Base-by-base conservation (phyloP, 2,329 filamentous ascomycete species). In the Phaeomoniella chlamydospora region DNA sequence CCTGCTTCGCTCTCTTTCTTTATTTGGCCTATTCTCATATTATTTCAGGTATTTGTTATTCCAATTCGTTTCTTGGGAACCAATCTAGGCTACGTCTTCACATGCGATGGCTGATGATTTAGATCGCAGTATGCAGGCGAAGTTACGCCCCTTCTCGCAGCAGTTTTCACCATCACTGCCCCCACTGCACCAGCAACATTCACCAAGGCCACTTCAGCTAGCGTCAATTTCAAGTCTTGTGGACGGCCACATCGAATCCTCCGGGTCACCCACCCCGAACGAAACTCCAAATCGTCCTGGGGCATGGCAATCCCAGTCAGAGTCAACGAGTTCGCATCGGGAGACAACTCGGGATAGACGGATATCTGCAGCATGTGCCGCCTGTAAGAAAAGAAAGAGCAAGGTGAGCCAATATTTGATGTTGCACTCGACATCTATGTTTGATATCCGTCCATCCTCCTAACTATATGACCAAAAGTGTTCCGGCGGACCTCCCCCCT, bases 401-500 rank as follows among this genome's bases (percentile, higher is more conserved):
- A 26, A 26, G 22, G 22, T 26, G n/a, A n/a, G n/a, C n/a, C n/a
- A n/a, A n/a, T n/a, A n/a, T n/a, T n/a, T n/a, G n/a, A 26, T 26
- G 22, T 26, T 26, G 22, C 22, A 6, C 22, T 26, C 6, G n/a
- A 6, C 22, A 26, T 26, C 9, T 26, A n/a, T 26, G 9, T 26
- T n/a, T n/a, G n/a, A n/a, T n/a, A n/a, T n/a, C n/a, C n/a, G n/a
- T 6, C n/a, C 22, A 26, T n/a, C 22, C 9, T 6, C n/a, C 22
- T 26, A 26, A 26, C 22, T 26, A 6, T 26, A 26, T 26, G 6
- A 9, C n/a, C 22, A 26, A 26, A 43, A 41, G 36, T 45, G 43
- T 18, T 40, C 41, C 5, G 43, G 43, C 10, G 41, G 43, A 15
- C 43, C 43, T 13, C 32, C 43, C n/a, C 43, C 43, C 18, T 45